These are phyloP conservation scores for Cryptococcus sp. DNA, from an alignment of 1,284 basidiomycete genomes.

Conservation along the genomic window DNA sequence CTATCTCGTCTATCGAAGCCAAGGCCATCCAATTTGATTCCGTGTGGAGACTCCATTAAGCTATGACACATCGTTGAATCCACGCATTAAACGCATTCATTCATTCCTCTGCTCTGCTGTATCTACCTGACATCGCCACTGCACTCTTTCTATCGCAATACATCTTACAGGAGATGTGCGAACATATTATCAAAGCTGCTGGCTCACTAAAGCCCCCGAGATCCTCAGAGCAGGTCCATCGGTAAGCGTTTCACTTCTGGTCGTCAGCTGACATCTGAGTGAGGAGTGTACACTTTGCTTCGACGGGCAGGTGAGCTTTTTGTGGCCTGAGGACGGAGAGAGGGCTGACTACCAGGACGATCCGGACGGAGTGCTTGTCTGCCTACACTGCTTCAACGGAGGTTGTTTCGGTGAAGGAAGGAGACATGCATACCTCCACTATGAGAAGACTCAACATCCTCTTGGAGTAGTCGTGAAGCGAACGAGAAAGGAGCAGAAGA, in stretches of 20 bases:
- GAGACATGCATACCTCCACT: constrained; percentile 69
- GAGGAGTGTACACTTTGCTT: constrained; percentile 78
- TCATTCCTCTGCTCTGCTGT: too few relatives aligned
- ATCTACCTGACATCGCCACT: too few relatives aligned
- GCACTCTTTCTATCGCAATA: too few relatives aligned
- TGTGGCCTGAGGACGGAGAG: neutral
- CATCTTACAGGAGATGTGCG: constrained; percentile 20
- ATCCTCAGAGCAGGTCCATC: constrained; percentile 43
- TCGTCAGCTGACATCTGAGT: constrained; percentile 16
- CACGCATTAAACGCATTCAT: too few relatives aligned
- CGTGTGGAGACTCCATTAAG: too few relatives aligned
- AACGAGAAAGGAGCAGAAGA: constrained; percentile 61
- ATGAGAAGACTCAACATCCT: constrained; percentile 64
- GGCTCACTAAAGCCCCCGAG: constrained; percentile 27
- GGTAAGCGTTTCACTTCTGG: constrained; percentile 25
- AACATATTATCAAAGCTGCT: constrained; percentile 29
- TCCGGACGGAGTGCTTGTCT: constrained; percentile 78
- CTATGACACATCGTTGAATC: too few relatives aligned
- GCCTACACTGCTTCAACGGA: constrained; percentile 89
- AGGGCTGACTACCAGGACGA: constrained; percentile 56
- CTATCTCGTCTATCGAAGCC: too few relatives aligned
- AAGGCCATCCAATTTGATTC: too few relatives aligned
- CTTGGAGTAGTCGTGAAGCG: constrained; percentile 81
- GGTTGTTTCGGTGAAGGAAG: constrained; percentile 62
- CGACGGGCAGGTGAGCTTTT: constrained; percentile 69